Percentiles rank a stretch among this genome's conserved stretches.
phyloP scores from a whole-genome alignment of 108 stramenopile species.

The Skeletonema grethae region DNA sequence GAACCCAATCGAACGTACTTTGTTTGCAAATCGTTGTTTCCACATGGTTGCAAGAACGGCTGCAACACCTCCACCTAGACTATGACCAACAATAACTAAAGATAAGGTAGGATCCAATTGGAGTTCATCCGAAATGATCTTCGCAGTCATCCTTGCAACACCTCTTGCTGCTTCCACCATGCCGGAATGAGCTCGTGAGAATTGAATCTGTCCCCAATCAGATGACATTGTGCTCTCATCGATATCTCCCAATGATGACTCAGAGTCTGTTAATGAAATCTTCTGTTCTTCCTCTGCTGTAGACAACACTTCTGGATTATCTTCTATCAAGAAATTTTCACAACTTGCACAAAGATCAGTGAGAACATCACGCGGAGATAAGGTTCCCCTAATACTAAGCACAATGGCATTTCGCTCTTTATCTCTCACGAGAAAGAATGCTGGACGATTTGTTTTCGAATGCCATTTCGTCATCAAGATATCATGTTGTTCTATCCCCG shows the following conservation, averaged over 20 bases:
- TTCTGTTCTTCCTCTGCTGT: conserved; percentile 16
- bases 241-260: neutral
- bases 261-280: neutral
- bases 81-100: conserved; percentile 72
- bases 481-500: conserved; percentile 51
- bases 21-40: conserved; percentile 44
- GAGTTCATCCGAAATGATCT: conserved; percentile 54
- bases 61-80: conserved; percentile 71
- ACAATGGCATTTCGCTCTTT: conserved; percentile 47
- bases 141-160: conserved; percentile 48
- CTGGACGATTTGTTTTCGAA: conserved; percentile 57
- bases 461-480: conserved; percentile 59
- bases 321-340: conserved; percentile 62
- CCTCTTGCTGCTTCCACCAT: conserved; percentile 68
- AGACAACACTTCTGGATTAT: conserved; percentile 16
- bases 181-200: conserved; percentile 64
- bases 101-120: conserved; percentile 47
- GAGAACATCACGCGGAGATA: conserved; percentile 67
- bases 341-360: conserved; percentile 70
- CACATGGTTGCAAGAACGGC: conserved; percentile 67
- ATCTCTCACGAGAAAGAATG: conserved; percentile 68
- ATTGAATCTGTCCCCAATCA: conserved; percentile 3
- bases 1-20: conserved; percentile 29
- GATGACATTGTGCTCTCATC: neutral
- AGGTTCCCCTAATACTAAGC: conserved; percentile 66